Evolutionary conservation across 2,329 filamentous ascomycete species (phyloP).

Genomic region (Lecanicillium sp.): DNA sequence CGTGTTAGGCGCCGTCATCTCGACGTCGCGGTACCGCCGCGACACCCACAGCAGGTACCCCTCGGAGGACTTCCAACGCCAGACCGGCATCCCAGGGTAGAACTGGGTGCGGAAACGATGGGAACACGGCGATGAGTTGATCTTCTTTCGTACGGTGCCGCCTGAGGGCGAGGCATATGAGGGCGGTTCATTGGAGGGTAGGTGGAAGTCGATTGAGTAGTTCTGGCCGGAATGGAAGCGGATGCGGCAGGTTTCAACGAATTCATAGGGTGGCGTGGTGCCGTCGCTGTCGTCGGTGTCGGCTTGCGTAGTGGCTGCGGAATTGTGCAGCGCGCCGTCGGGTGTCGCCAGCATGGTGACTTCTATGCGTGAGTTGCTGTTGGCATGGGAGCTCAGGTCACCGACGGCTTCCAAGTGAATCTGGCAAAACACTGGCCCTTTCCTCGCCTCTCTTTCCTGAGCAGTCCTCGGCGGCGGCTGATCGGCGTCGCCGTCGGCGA

Average conservation of each 20-base stretch:
- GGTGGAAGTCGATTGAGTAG: slow-evolving; percentile 4
- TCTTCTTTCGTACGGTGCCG: no score
- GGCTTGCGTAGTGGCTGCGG: background rate
- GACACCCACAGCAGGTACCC: slow-evolving; percentile 7
- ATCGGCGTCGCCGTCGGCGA: background rate
- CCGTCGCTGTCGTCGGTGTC: background rate
- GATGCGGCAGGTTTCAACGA: slow-evolving; percentile 8
- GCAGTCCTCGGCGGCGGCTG: background rate
- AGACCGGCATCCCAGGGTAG: slow-evolving; percentile 7
- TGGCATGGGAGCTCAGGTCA: background rate
- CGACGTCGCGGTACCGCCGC: slow-evolving; percentile 5
- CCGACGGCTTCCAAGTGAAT: slow-evolving; percentile 3
- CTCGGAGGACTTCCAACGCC: slow-evolving; percentile 8
- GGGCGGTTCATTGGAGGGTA: background rate
- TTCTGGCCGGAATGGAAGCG: slow-evolving; percentile 4
- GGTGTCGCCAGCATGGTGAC: slow-evolving; percentile 8
- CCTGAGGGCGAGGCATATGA: background rate
- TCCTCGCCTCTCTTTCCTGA: background rate
- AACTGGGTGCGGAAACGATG: slow-evolving; percentile 7
- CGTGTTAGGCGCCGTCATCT: slow-evolving; percentile 1
- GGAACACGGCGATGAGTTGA: slow-evolving; percentile 2
- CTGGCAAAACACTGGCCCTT: slow-evolving; percentile 5
- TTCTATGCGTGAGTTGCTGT: slow-evolving; percentile 2
- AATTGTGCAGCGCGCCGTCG: no score
- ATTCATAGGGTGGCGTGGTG: background rate